Base-by-base conservation (phyloP, 2,329 filamentous ascomycete genomes). In the Chaetothyriales sp. region DNA sequence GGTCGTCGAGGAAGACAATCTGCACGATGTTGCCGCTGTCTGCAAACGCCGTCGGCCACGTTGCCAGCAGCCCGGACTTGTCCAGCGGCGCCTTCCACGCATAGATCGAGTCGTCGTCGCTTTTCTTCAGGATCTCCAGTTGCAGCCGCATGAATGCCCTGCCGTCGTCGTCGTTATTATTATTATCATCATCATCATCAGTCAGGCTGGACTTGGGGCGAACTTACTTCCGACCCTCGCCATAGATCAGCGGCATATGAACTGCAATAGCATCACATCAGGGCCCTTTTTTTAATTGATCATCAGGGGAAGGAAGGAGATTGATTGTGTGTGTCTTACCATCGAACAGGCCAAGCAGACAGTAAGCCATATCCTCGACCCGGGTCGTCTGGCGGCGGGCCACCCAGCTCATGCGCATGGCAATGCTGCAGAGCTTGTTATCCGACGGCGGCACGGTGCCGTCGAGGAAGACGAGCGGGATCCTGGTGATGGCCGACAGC, bases 331-430 rank as follows among this genome's bases (percentile, higher is more conserved):
- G n/a, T 18, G 19, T 12, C 45, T 39, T 26, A 12, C 42, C 39
- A 39, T 39, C 43, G 18, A 52, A 50, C 8, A 49, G 22, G 6
- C 47, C 54, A 3, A 56, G 28, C 19, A 57, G 20, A 7, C 64
- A 70, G 39, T 73, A 73, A 0, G 69, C 68, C 15, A 63, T 62
- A 36, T 73, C 71, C 43, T 73, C 70, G 0, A 49, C 3, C 2
- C 63, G 51, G 0, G 59, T 62, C 0, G 68, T 70, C 2, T 58
- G 50, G 10, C 62, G 62, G 18, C 50, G 53, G 5, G 65, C 65
- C 39, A 61, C 66, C 67, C 63, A 71, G 3, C 62, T 66, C 68
- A 69, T 69, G 12, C 66, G 63, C 26, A 64, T 63, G 0, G 68
- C 67, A 39, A 69, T 26, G 26, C 50, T 51, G 19, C 22, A 44